Conservation (phyloP, 805 yeast species). For the Metschnikowia sp. region DNA sequence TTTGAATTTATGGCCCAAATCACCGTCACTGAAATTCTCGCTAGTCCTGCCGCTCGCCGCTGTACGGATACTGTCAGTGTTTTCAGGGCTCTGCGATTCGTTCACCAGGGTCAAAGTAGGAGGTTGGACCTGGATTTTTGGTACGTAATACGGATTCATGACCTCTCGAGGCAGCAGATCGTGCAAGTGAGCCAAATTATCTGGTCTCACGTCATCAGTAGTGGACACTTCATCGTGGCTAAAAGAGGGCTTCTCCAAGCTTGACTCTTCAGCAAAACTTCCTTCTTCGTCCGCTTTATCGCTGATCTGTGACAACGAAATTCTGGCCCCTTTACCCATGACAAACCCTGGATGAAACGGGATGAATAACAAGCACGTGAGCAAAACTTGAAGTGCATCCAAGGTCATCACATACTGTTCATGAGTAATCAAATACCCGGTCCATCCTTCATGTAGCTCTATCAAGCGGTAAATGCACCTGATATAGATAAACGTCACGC, state of each 20-base stretch:
- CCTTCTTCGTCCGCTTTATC: conserved; percentile 1
- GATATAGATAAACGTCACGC: conserved; percentile 53
- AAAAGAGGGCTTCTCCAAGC: not conserved
- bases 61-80: no score
- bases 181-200: not conserved
- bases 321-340: conserved; percentile 12
- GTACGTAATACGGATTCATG: conserved; percentile 9
- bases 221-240: not conserved
- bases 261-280: not conserved
- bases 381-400: conserved; percentile 29
- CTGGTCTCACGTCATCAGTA: not conserved
- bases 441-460: conserved; percentile 73
- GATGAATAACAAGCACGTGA: conserved; percentile 31
- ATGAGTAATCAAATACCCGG: conserved; percentile 55
- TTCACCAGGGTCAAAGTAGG: not conserved
- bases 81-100: not conserved
- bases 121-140: conserved; percentile 2
- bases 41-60: no score
- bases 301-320: conserved; percentile 7
- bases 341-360: conserved; percentile 63
- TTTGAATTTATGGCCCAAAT: not conserved
- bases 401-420: conserved; percentile 40
- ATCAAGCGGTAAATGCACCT: conserved; percentile 72
- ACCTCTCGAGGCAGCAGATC: not conserved
- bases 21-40: not conserved